A percentile compares a stretch with the other conserved stretches of the same genome.
These are phyloP conservation scores for Umbelopsis isabellina DNA, from an alignment of 192 early-diverging fungal species.

Conservation along the genomic window DNA sequence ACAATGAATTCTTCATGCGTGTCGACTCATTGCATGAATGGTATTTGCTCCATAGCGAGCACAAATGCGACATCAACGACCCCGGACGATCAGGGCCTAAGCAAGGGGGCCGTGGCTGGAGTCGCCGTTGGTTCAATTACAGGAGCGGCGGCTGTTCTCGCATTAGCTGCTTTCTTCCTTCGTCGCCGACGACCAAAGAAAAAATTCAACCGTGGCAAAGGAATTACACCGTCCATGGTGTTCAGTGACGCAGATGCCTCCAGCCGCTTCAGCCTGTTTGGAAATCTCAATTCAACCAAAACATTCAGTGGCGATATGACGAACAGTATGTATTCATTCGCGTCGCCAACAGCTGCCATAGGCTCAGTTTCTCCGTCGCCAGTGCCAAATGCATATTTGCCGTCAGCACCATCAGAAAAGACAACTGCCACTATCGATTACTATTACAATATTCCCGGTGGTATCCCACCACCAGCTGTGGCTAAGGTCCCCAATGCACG, in stretches of 20 bases:
- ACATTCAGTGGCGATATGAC: neutral
- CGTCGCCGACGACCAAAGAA: constrained; percentile 7
- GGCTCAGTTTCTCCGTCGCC: neutral
- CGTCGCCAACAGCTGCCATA: constrained; percentile 21
- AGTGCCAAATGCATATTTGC: neutral
- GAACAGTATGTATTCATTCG: constrained; percentile 24
- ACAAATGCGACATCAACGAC: neutral
- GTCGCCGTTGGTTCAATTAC: neutral
- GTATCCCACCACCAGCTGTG: neutral
- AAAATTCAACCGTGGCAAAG: constrained; percentile 32
- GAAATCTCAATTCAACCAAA: neutral
- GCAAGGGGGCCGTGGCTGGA: constrained; percentile 8
- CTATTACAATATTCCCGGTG: constrained; percentile 20
- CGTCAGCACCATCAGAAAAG: constrained; percentile 24
- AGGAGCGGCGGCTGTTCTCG: constrained; percentile 6
- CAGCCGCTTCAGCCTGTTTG: constrained; percentile 9
- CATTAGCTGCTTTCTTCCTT: neutral
- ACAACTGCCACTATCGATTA: constrained; percentile 27
- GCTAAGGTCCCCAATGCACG: neutral
- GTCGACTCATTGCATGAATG: neutral
- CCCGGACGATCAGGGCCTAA: neutral
- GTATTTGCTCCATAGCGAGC: neutral
- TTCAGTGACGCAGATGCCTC: constrained; percentile 6
- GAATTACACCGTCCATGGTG: constrained; percentile 31
- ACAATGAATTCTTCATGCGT: constrained; percentile 4